Conservation (phyloP, 202 grass and related monocot genomes). For the Digitaria exilis region DNA sequence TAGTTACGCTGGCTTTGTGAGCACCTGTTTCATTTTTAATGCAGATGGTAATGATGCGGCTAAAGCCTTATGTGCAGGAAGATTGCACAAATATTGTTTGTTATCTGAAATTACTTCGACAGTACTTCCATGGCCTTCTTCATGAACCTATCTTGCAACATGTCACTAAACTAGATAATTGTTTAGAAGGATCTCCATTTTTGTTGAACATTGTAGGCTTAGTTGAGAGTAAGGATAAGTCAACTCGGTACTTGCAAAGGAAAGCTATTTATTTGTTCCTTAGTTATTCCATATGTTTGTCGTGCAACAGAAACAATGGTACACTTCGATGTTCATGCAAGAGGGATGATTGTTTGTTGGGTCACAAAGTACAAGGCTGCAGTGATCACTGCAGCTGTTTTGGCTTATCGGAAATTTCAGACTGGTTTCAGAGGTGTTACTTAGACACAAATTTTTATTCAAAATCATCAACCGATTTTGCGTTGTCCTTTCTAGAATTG, state of each 20-base stretch:
- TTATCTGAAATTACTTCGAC: slow-evolving; percentile 64
- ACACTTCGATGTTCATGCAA: slow-evolving; percentile 56
- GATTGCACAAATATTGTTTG: slow-evolving; percentile 58
- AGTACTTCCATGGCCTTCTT: slow-evolving; percentile 76
- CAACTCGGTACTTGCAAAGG: slow-evolving; percentile 69
- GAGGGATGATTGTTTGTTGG: slow-evolving; percentile 36
- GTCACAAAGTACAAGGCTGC: slow-evolving; percentile 44
- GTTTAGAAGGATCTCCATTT: slow-evolving; percentile 84
- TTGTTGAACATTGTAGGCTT: slow-evolving; percentile 38
- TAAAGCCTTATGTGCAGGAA: slow-evolving; percentile 51
- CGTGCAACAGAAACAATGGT: slow-evolving; percentile 44
- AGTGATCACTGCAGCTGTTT: slow-evolving; percentile 51
- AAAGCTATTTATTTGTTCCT: slow-evolving; percentile 70
- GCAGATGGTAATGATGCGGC: slow-evolving; percentile 86
- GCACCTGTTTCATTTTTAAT: slow-evolving; percentile 28
- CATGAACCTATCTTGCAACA: slow-evolving; percentile 45
- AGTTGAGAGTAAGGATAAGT: slow-evolving; percentile 45
- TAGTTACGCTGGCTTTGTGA: not conserved
- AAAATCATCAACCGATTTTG: slow-evolving; percentile 60
- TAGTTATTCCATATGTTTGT: slow-evolving; percentile 65
- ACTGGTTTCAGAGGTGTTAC: slow-evolving; percentile 74
- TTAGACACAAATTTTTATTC: slow-evolving; percentile 42
- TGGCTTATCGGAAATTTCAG: slow-evolving; percentile 69
- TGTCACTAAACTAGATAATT: slow-evolving; percentile 49
- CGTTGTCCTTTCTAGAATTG: slow-evolving; percentile 76